These are phyloP conservation scores for Podospora didyma DNA, from an alignment of 495 filamentous ascomycete species.

Conservation along the genomic window DNA sequence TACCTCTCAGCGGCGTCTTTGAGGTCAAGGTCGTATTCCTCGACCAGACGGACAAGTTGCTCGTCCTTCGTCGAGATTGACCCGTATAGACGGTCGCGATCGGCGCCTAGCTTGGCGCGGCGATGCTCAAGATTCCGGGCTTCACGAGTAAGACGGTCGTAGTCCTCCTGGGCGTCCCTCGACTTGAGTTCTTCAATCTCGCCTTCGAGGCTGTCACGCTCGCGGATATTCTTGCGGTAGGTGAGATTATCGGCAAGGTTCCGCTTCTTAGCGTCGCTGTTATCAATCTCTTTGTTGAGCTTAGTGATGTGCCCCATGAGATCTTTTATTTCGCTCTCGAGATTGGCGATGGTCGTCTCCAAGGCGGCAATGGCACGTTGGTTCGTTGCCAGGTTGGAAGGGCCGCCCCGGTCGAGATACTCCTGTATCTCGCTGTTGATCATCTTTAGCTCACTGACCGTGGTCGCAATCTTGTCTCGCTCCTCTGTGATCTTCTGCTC, in stretches of 20 bases:
- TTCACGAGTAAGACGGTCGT: conserved; percentile 67
- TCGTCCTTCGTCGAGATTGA: conserved; percentile 77
- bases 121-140: conserved; percentile 57
- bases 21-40: conserved; percentile 83
- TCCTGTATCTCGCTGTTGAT: conserved; percentile 73
- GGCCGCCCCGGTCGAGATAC: conserved; percentile 75
- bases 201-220: conserved; percentile 57
- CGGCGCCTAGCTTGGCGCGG: conserved; percentile 53
- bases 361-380: conserved; percentile 64
- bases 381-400: conserved; percentile 62
- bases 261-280: conserved; percentile 72
- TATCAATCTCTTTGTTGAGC: conserved; percentile 70
- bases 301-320: conserved; percentile 69
- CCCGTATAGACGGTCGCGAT: conserved; percentile 56
- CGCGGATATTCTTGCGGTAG: conserved; percentile 68
- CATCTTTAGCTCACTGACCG: conserved; percentile 68
- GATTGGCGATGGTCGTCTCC: conserved; percentile 57
- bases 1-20: conserved; percentile 77
- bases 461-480: conserved; percentile 65
- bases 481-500: conserved; percentile 72
- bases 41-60: conserved; percentile 60
- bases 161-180: conserved; percentile 79
- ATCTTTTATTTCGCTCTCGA: conserved; percentile 63
- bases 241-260: conserved; percentile 83
- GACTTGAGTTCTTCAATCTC: conserved; percentile 76